Base-by-base conservation (phyloP, 306 rosid genomes). In the Cucumis hystrix region DNA sequence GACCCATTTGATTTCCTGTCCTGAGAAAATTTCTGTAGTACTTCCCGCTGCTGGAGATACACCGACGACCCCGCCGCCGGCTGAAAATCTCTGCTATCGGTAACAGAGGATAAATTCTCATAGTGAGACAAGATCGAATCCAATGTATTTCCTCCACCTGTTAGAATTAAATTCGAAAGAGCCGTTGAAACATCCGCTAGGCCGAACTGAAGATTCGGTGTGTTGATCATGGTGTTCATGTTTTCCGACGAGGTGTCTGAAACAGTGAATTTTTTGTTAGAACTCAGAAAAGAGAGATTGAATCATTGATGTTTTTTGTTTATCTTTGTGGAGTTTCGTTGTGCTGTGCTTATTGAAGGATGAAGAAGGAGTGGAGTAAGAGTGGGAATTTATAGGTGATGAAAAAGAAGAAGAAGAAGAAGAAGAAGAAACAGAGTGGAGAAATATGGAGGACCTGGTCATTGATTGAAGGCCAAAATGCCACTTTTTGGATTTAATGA, bases 81-180 rank as follows among this genome's bases (percentile, higher is more conserved):
- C 51, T 83, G 90, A 8, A 80, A 81, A 52, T 79, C 72, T 43
- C 84, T 52, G 69, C 68, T 64, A 1, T 77, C 4, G 23, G 35
- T 72, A 2, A 40, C 54, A 20, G 74, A 67, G 7, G 69, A 59
- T 25, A 87, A 51, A 33, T 80, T 84, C 0, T 79, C 66, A 66
- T 82, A 84, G 39, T 45, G 81, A 0, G 92, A 91, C 89, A 96
- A 96, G 80, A 96, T 96, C 4, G 99, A 89, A 84, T 96, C 99
- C 15, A 96, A 75, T 14, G 99, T 88, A 87, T 86, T 96, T 18
- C 90, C 81, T 10, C 88, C 87, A 12, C 93, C 83, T 23, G 91
- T 82, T 55, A 92, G 88, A 88, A 20, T 90, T 85, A 17, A 37
- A 11, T 20, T 83, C 69, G 28, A 81, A 74, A 57, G 76, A 49